Percentiles rank a stretch among this genome's conserved stretches.
Conservation (phyloP, 768 basidiomycete species). For the Coprinopsis sp. region DNA sequence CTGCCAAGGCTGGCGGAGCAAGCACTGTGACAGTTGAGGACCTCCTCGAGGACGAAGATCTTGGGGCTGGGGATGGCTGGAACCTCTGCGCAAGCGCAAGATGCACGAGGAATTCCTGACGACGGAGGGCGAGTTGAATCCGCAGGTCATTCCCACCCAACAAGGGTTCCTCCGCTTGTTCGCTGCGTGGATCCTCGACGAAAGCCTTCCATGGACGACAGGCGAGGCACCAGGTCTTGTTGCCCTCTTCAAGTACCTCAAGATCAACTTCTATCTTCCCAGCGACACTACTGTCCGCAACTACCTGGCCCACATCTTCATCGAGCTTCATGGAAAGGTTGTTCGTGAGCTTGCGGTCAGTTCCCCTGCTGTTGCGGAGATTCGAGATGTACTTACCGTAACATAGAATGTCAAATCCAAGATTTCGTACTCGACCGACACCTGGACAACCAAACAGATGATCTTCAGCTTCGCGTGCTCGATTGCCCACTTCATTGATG, state of each 20-base stretch:
- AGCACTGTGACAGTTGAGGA: neutral
- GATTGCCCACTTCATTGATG: constrained; percentile 23
- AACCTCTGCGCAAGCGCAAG: constrained; percentile 15
- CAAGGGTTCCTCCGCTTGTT: constrained; percentile 26
- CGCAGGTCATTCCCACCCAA: constrained; percentile 18
- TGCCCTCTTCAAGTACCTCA: constrained; percentile 21
- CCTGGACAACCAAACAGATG: constrained; percentile 29
- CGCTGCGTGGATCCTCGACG: constrained; percentile 28
- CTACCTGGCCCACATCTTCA: constrained; percentile 18
- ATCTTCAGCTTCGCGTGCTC: constrained; percentile 29
- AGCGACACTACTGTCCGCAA: constrained; percentile 21
- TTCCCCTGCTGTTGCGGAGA: neutral
- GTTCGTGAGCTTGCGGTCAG: constrained; percentile 19
- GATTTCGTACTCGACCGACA: constrained; percentile 19
- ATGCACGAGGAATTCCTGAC: constrained; percentile 27
- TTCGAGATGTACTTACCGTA: neutral
- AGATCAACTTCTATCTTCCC: constrained; percentile 15
- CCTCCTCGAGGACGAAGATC: neutral
- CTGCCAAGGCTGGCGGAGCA: neutral
- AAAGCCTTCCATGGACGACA: constrained; percentile 27
- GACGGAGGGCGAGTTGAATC: constrained; percentile 32
- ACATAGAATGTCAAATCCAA: constrained; percentile 15
- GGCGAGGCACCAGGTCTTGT: constrained; percentile 17
- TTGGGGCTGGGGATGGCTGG: neutral
- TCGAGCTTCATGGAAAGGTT: constrained; percentile 19